These are phyloP conservation scores for Ramularia endophylla DNA, from an alignment of 2,329 filamentous ascomycete species.

Conservation along the genomic window DNA sequence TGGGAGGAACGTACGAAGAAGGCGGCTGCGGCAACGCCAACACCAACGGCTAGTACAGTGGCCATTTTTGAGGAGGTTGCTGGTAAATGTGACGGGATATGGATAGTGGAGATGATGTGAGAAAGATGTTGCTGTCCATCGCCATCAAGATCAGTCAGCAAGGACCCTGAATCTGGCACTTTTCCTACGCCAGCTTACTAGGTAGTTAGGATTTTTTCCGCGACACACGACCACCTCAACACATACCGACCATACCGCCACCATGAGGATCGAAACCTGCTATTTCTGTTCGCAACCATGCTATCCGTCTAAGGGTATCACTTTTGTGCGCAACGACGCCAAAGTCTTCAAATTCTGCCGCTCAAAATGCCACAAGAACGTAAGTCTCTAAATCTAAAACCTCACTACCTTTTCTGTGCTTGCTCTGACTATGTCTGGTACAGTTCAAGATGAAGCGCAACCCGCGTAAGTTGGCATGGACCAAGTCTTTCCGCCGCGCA, in stretches of 20 bases:
- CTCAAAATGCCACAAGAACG: constrained; percentile 59
- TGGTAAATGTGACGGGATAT: too few species aligned
- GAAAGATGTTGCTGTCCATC: too few species aligned
- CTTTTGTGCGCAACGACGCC: constrained; percentile 62
- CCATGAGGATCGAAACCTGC: constrained; percentile 55
- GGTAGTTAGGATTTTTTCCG: too few species aligned
- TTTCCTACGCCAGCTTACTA: too few species aligned
- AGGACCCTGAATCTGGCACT: too few species aligned
- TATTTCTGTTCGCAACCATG: constrained; percentile 66
- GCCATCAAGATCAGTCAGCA: too few species aligned
- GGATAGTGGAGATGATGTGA: too few species aligned
- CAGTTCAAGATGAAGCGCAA: constrained; percentile 98
- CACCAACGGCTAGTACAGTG: constrained; percentile 53
- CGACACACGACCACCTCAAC: background rate
- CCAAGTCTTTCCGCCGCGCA: constrained; percentile 81
- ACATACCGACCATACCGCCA: background rate
- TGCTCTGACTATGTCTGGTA: constrained; percentile 7
- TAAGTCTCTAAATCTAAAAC: constrained; percentile 14
- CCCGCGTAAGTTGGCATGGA: constrained; percentile 94
- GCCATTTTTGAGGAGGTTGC: too few species aligned
- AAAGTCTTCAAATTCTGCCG: constrained; percentile 63
- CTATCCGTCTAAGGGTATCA: constrained; percentile 61
- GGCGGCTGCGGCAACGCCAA: constrained; percentile 59
- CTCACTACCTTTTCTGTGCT: background rate
- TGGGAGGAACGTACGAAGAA: constrained; percentile 49